A percentile compares a stretch with the other conserved stretches of the same genome.
These are phyloP conservation scores for Marchantia polymorpha DNA, from an alignment of 225 moss, liverwort and hornwort genomes.

Conservation along the genomic window DNA sequence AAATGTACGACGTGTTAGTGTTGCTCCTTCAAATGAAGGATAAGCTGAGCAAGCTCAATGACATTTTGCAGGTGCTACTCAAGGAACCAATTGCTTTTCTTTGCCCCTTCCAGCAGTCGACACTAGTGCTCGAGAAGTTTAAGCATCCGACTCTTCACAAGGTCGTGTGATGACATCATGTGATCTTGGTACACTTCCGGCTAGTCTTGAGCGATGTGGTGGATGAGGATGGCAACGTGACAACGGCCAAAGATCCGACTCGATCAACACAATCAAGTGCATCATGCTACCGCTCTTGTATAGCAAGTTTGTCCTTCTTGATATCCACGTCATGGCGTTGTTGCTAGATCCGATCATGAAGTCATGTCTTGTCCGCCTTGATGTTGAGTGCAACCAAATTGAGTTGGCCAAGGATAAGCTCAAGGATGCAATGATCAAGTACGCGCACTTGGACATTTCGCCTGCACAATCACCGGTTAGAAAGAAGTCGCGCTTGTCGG, in stretches of 20 bases:
- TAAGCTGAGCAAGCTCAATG: too few relatives aligned
- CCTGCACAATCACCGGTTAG: background rate
- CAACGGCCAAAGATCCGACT: background rate
- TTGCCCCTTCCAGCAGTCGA: background rate
- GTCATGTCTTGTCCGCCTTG: background rate
- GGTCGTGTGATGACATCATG: background rate
- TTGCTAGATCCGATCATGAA: constrained; percentile 9
- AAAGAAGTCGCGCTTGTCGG: background rate
- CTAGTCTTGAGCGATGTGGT: background rate
- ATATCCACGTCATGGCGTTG: background rate
- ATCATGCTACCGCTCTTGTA: constrained; percentile 4
- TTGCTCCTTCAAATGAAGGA: too few relatives aligned
- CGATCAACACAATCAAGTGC: background rate
- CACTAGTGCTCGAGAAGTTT: background rate
- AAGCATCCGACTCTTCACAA: constrained; percentile 5
- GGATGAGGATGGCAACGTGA: constrained; percentile 9
- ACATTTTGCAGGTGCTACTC: too few relatives aligned
- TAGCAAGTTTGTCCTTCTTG: too few relatives aligned
- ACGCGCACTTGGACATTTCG: background rate
- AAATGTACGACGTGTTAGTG: too few relatives aligned
- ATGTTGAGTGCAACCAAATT: too few relatives aligned
- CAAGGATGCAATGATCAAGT: constrained; percentile 10
- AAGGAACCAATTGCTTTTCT: constrained; percentile 5
- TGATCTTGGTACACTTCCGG: background rate
- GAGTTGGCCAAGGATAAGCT: too few relatives aligned